Conservation (phyloP, 331 rosid species). For the Quercus phellos region DNA sequence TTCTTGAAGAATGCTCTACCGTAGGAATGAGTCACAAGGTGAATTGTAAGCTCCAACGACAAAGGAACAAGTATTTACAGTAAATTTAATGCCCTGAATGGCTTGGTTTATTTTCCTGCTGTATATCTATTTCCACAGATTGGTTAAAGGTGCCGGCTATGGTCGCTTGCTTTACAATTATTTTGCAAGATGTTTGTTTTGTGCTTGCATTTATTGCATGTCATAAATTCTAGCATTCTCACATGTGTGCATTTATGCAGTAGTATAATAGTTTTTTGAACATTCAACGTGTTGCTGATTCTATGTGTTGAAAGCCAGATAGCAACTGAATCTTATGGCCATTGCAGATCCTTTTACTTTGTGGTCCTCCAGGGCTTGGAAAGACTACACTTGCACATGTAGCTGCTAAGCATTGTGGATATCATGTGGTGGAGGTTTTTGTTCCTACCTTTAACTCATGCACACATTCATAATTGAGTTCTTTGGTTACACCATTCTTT, state of each 20-base stretch:
- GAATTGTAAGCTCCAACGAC: too few relatives aligned
- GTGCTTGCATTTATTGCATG: background rate
- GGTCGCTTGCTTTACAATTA: background rate
- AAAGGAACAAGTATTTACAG: background rate
- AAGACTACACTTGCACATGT: constrained; percentile 95
- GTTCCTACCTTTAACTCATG: constrained; percentile 11
- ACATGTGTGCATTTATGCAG: background rate
- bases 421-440: constrained; percentile 83
- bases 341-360: constrained; percentile 77
- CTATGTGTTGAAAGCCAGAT: constrained; percentile 11
- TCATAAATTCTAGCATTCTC: background rate
- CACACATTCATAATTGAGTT: constrained; percentile 1
- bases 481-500: constrained; percentile 6
- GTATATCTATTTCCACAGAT: background rate
- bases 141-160: background rate
- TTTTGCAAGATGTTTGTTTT: background rate
- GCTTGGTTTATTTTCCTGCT: background rate
- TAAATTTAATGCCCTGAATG: background rate
- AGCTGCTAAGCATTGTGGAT: constrained; percentile 94
- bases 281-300: constrained; percentile 3
- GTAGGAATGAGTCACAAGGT: too few relatives aligned
- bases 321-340: constrained; percentile 21
- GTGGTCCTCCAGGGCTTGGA: constrained; percentile 95
- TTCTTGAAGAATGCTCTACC: too few relatives aligned
- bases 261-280: background rate